Base-by-base conservation (phyloP, 768 basidiomycete genomes). In the Tricholoma furcatifolium region DNA sequence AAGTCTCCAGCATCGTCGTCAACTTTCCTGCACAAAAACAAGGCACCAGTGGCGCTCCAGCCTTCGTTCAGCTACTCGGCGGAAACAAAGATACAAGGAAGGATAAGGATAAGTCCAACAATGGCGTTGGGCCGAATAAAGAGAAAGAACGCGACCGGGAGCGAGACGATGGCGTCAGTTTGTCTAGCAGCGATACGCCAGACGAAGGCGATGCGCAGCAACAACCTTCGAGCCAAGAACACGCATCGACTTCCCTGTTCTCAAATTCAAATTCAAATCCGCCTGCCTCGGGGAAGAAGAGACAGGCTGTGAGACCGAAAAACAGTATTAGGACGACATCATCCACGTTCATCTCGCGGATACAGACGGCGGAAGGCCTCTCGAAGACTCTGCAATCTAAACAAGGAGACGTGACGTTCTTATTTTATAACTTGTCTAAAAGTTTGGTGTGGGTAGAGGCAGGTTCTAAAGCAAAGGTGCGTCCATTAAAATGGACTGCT, bases 251-350 rank as follows among this genome's bases (percentile, higher is more conserved):
- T 18, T 59, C 75, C 38, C 57, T 51, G 47, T 53, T 55, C 32
- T 48, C 75, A 1, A 81, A 81, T 53, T 81, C 77, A 7, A 74
- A 83, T 2, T 71, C 80, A 38, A 63, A 68, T 6, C 56, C 74
- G 23, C 20, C 17, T 23, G 51, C 65, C 2, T 66, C 69, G 7
- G 80, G 81, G 49, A 90, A 88, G 76, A 87, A 85, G 72, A 83
- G 85, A 55, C 64, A 72, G 7, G 65, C 70, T 20, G 72, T 86
- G 8, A 77, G 90, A 30, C 92, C 93, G n/a, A 95, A 91, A 67
- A 91, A 92, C 59, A 96, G 89, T 62, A 85, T 97, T 59, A 80
- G 89, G 49, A 92, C 92, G 0, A 93, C 93, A 1, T 92, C 88
- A 5, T 96, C 95, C 20, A 91, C 91, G 2, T 98, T 98, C 68